Conservation (phyloP, 345 rosid species). For the Eucalyptus curtisii region DNA sequence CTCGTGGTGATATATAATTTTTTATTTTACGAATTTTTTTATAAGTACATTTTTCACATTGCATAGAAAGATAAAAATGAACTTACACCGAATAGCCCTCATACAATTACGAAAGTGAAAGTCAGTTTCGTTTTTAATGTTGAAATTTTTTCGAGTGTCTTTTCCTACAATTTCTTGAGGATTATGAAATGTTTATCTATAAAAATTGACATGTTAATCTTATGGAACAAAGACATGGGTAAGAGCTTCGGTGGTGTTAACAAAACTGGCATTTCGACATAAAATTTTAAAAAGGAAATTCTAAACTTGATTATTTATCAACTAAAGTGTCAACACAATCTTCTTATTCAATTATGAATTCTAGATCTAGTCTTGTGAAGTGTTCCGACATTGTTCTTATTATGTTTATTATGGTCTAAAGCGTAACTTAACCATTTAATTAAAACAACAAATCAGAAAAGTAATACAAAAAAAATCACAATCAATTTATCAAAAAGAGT, state of each 20-base stretch:
- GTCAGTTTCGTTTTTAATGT: too few species aligned
- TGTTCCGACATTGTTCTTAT: fast-evolving
- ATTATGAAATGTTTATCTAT: too few species aligned
- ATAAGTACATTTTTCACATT: too few species aligned
- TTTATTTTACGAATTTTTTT: too few species aligned
- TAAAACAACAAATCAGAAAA: background rate
- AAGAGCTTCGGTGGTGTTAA: background rate
- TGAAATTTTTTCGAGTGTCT: too few species aligned
- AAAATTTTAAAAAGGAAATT: background rate
- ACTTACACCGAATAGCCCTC: too few species aligned
- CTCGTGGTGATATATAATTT: too few species aligned
- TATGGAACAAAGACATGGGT: background rate
- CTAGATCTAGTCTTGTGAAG: background rate
- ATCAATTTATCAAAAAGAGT: background rate
- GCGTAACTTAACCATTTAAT: background rate
- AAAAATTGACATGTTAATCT: too few species aligned
- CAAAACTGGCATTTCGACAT: background rate
- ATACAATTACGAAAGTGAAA: too few species aligned
- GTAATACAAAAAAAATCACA: background rate
- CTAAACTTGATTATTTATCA: background rate
- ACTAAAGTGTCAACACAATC: background rate
- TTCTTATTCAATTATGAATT: background rate
- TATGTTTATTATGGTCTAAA: too few species aligned
- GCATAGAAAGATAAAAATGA: too few species aligned
- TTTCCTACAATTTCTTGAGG: too few species aligned